Base-by-base conservation (phyloP, 1,284 basidiomycete genomes). In the Cutaneotrichosporon sp. region DNA sequence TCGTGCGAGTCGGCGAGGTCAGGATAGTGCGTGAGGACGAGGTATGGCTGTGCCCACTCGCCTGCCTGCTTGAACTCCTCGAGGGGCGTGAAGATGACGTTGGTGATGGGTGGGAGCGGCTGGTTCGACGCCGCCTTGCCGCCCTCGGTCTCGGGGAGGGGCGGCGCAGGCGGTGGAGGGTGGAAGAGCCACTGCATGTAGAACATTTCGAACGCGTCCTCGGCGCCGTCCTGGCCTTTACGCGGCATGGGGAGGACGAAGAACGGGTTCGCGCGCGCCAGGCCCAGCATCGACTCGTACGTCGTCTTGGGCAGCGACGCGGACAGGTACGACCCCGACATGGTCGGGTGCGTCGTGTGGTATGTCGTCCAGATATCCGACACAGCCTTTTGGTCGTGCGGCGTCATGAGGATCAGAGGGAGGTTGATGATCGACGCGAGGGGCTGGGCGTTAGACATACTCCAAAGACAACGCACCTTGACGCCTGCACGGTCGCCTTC, bases 21-120 rank as follows among this genome's bases (percentile, higher is more conserved):
- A 37, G 93, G 87, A 75, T 97, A 97, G 72, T 90, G 84, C 7
- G 94, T 96, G 44, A 97, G 70, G 34, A 90, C 87, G 22, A 99
- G 80, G 66, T 89, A 87, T 0, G 94, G 93, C 35, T 91, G 92
- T 3, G 94, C 90, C 75, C 87, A 97, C 42, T 87, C 82, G 58
- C 83, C 82, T 30, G 88, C 84, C 53, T 84, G 77, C 76, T 97
- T 96, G 81, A 91, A 98, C 77, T 97, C 94, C 62, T 89, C 87
- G 46, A 97, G 79, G 4, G 94, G 88, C 0, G 94, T 94, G 77
- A 96, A 96, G 48, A 98, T 80, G 38, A 94, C 80, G 1, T 90
- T 77, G 2, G 76, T 72, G 2, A 70, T 74, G 38, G 52, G 67
- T 48, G 44, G 77, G 61, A 55, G 70, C 2, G 49, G 33, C 21